phyloP scores from a whole-genome alignment of 148 eudicot species.

The Persicaria tinctoria region DNA sequence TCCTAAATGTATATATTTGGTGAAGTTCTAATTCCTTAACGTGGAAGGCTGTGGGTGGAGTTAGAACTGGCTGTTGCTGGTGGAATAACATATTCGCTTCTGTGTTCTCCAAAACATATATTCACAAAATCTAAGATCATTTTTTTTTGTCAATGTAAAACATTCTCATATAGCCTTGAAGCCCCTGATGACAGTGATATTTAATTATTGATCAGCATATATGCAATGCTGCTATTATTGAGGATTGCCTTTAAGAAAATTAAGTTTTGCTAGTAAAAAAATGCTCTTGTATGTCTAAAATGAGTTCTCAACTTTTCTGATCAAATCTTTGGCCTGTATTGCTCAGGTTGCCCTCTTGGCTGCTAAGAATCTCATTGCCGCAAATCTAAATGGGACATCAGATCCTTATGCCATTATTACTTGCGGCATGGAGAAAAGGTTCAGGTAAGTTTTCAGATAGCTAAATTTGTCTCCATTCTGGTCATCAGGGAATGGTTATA shows the following conservation, averaged over 20 bases:
- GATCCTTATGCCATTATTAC: slow-evolving; percentile 96
- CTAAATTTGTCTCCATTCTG: not conserved
- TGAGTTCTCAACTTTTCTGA: not conserved
- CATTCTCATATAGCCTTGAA: not conserved
- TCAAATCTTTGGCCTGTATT: slow-evolving; percentile 7
- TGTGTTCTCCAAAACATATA: not conserved
- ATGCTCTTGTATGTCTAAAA: not conserved
- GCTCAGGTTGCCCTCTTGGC: slow-evolving; percentile 76
- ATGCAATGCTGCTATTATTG: not conserved
- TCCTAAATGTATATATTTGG: not conserved
- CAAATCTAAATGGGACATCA: slow-evolving; percentile 88
- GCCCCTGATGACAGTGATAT: not conserved
- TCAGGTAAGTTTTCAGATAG: slow-evolving; percentile 49
- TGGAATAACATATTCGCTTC: not conserved
- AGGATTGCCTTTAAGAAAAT: not conserved
- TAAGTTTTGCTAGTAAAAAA: not conserved
- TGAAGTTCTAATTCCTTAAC: not conserved
- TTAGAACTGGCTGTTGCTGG: not conserved
- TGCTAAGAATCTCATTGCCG: slow-evolving; percentile 80
- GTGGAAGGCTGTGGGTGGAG: not conserved
- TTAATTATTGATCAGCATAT: not conserved
- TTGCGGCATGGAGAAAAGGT: slow-evolving; percentile 83
- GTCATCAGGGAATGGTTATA: too few species aligned
- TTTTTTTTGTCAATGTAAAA: not conserved
- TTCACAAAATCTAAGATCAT: not conserved